Conservation (phyloP, 257 asterid species). For the Linderniella brevidens region DNA sequence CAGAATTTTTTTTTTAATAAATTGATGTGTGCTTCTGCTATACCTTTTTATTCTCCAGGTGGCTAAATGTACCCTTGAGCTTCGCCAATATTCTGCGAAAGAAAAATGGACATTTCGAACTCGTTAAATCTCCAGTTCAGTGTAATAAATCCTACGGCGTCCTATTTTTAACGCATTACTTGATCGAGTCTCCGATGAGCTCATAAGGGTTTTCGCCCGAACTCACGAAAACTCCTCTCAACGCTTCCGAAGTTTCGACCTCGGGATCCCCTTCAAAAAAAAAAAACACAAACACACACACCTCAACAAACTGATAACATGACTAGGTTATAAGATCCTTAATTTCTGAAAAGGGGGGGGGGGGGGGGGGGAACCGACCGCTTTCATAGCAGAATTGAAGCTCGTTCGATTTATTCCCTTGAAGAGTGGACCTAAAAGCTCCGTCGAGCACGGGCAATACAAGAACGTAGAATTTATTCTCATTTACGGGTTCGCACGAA, state of each 20-base stretch:
- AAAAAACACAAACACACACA: neutral
- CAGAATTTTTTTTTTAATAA: too few species aligned
- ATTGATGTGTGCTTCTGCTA: too few species aligned
- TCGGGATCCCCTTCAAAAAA: slow-evolving; percentile 18
- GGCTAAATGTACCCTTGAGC: slow-evolving; percentile 1
- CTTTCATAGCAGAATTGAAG: slow-evolving; percentile 45
- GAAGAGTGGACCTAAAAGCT: slow-evolving; percentile 31
- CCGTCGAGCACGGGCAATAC: slow-evolving; percentile 43
- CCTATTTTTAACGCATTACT: slow-evolving; percentile 10
- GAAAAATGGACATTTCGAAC: neutral
- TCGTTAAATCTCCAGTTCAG: neutral
- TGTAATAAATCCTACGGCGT: neutral
- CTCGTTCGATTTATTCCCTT: slow-evolving; percentile 26
- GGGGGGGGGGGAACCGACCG: slow-evolving; percentile 13
- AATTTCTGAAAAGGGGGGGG: neutral
- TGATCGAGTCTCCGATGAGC: slow-evolving; percentile 25
- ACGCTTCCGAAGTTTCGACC: slow-evolving; percentile 16
- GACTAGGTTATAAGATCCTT: neutral
- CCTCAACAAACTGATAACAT: neutral
- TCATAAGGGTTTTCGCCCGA: slow-evolving; percentile 28
- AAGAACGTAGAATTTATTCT: slow-evolving; percentile 22
- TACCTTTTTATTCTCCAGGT: slow-evolving; percentile 2
- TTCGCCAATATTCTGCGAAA: neutral
- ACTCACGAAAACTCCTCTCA: slow-evolving; percentile 19
- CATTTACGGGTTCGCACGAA: neutral